phyloP scores from a whole-genome alignment of 148 eudicot species.

The Polygonum aviculare region DNA sequence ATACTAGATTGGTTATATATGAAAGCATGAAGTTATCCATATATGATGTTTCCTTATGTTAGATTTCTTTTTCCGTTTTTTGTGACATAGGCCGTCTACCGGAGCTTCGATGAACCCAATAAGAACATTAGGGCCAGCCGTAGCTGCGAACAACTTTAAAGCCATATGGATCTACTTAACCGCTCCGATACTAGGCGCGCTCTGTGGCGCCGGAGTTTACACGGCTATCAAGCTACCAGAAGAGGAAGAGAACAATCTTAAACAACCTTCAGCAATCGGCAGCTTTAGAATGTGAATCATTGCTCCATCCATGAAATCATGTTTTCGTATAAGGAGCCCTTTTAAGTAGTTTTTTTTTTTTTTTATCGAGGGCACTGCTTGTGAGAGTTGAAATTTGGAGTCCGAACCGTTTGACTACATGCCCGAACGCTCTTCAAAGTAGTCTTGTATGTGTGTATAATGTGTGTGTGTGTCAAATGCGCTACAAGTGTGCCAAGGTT shows the following conservation, averaged over 20 bases:
- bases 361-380: too few relatives aligned
- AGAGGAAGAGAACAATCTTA: conserved; percentile 9
- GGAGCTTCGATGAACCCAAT: conserved; percentile 42
- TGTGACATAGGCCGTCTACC: conserved; percentile 22
- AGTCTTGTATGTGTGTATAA: neutral
- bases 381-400: too few relatives aligned
- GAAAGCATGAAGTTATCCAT: neutral
- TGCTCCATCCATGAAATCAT: neutral
- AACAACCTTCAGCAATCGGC: conserved; percentile 1
- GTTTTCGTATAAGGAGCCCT: neutral
- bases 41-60: neutral
- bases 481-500: neutral
- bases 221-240: conserved; percentile 22
- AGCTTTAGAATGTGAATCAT: conserved; percentile 5
- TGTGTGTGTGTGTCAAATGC: neutral
- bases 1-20: neutral
- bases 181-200: conserved; percentile 31
- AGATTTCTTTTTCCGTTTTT: neutral
- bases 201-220: conserved; percentile 30
- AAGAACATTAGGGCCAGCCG: conserved; percentile 35
- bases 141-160: conserved; percentile 27
- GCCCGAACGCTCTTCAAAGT: neutral
- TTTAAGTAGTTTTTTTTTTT: neutral
- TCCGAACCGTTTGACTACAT: too few relatives aligned
- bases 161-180: conserved; percentile 33